These are phyloP conservation scores for Spergularia azorica DNA, from an alignment of 179 eudicot species.

Conservation along the genomic window DNA sequence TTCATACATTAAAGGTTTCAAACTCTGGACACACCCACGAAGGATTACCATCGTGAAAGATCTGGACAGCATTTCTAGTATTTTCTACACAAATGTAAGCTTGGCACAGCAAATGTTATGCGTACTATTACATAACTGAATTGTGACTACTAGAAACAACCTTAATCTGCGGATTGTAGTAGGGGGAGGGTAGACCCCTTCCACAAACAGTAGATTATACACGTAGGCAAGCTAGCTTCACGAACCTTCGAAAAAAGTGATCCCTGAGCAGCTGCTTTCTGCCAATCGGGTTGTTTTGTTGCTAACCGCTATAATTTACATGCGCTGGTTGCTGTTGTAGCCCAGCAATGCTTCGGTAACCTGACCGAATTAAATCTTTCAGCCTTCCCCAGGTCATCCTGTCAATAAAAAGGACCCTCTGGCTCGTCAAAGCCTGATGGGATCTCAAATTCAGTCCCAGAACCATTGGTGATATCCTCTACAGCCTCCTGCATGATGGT, in stretches of 20 bases:
- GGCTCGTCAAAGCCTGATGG: constrained; percentile 33
- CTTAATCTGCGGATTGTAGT: constrained; percentile 4
- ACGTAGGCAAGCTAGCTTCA: constrained; percentile 7
- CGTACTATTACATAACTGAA: neutral
- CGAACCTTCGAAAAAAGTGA: constrained; percentile 12
- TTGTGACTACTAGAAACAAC: constrained; percentile 7
- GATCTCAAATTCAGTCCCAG: constrained; percentile 34
- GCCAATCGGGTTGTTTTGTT: neutral
- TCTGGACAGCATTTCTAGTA: neutral
- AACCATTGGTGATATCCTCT: constrained; percentile 29
- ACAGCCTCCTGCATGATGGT: constrained; percentile 31
- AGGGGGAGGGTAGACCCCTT: neutral
- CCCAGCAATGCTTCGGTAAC: neutral
- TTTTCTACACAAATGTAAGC: neutral
- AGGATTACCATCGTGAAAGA: too few relatives aligned
- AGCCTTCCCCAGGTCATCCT: neutral
- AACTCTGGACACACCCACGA: too few relatives aligned
- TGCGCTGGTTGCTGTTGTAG: constrained; percentile 8
- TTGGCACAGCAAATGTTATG: neutral
- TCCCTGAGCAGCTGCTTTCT: constrained; percentile 14
- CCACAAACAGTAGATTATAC: constrained; percentile 8
- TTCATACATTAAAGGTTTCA: too few relatives aligned
- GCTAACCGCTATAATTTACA: constrained; percentile 25
- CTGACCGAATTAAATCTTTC: neutral
- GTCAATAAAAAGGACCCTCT: constrained; percentile 27